A percentile compares a stretch with the other conserved stretches of the same genome.
Evolutionary conservation across 2,329 filamentous ascomycete genomes (phyloP).

Genomic region (Xylariaceae sp.): DNA sequence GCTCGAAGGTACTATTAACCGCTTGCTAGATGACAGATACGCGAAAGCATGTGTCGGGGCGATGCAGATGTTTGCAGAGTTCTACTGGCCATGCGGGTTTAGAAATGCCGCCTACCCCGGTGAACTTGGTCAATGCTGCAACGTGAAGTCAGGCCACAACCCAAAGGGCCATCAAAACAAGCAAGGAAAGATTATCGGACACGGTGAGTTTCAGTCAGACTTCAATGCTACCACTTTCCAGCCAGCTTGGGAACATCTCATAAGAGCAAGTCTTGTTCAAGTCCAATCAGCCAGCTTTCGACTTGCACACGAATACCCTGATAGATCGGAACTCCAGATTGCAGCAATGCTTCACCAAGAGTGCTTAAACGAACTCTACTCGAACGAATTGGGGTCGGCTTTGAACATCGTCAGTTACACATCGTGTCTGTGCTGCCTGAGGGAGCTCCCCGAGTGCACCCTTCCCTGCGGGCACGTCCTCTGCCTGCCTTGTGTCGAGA

Average conservation of each 20-base stretch:
- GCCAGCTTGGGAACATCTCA: slow-evolving; percentile 27
- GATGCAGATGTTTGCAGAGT: slow-evolving; percentile 28
- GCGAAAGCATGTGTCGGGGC: slow-evolving; percentile 28
- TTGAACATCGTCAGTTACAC: slow-evolving; percentile 29
- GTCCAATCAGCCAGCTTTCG: slow-evolving; percentile 27
- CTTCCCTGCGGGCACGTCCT: slow-evolving; percentile 32
- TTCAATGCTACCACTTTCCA: slow-evolving; percentile 25
- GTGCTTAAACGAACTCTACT: slow-evolving; percentile 30
- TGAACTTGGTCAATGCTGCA: slow-evolving; percentile 29
- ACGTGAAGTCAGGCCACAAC: slow-evolving; percentile 31
- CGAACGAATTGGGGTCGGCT: slow-evolving; percentile 26
- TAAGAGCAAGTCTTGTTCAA: slow-evolving; percentile 26
- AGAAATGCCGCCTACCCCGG: slow-evolving; percentile 19
- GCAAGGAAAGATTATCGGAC: slow-evolving; percentile 32
- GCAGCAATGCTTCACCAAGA: slow-evolving; percentile 29
- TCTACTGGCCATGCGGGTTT: slow-evolving; percentile 32
- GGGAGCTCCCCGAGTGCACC: slow-evolving; percentile 31
- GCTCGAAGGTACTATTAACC: slow-evolving; percentile 30
- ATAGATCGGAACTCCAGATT: slow-evolving; percentile 28
- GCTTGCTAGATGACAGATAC: slow-evolving; percentile 30
- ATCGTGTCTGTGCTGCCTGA: slow-evolving; percentile 30
- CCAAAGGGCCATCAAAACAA: slow-evolving; percentile 33
- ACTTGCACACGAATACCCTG: slow-evolving; percentile 27
- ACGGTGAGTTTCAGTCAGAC: slow-evolving; percentile 30
- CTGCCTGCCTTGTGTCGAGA: slow-evolving; percentile 28